phyloP scores from a whole-genome alignment of 345 rosid species.

The Capsella bursapastoris region DNA sequence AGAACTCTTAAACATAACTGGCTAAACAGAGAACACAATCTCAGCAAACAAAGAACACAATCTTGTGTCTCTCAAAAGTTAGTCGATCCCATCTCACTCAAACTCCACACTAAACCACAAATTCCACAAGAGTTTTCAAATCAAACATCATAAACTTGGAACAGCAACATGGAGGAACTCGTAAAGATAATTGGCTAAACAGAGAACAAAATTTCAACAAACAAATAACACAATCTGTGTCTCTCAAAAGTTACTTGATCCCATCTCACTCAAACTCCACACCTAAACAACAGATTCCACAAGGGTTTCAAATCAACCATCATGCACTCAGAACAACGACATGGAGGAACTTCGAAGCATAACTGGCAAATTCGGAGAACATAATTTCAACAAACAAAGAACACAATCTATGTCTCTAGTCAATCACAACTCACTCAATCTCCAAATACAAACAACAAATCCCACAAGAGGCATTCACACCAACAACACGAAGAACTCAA shows the following conservation, averaged over 20 bases:
- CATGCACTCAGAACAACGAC: neutral
- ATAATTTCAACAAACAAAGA: conserved; percentile 2
- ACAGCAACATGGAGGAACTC: neutral
- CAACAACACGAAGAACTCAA: neutral
- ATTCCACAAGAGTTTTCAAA: neutral
- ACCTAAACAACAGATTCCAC: too few relatives aligned
- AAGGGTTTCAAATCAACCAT: too few relatives aligned
- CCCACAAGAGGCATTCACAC: neutral
- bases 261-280: too few relatives aligned
- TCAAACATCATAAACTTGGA: neutral
- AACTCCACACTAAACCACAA: conserved; percentile 7
- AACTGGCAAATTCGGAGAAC: neutral
- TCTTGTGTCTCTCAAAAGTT: too few relatives aligned
- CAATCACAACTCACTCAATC: neutral
- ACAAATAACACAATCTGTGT: too few relatives aligned
- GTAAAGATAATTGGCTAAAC: too few relatives aligned
- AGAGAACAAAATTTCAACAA: too few relatives aligned
- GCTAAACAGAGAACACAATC: too few relatives aligned
- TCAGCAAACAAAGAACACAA: too few relatives aligned
- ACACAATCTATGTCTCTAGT: neutral
- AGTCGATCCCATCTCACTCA: too few relatives aligned
- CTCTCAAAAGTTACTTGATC: too few relatives aligned
- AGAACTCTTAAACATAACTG: too few relatives aligned
- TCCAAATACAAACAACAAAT: neutral
- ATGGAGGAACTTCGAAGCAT: neutral